phyloP scores from a whole-genome alignment of 768 basidiomycete species.

The Mycena leptocephala region DNA sequence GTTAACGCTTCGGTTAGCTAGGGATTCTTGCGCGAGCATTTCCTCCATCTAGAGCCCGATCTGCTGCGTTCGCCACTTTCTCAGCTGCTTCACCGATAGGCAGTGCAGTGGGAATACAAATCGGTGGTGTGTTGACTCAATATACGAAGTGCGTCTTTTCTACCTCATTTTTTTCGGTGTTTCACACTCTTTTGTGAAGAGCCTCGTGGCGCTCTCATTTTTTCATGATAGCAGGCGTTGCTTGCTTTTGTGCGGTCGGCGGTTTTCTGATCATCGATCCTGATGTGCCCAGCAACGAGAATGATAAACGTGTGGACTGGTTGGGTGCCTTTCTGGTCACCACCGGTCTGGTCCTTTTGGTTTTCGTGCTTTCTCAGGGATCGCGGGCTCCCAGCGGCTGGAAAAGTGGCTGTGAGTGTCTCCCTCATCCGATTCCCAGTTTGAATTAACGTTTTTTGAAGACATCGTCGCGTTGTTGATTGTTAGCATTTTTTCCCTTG shows the following conservation, averaged over 20 bases:
- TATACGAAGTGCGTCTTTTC: constrained; percentile 38
- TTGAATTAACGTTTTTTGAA: constrained; percentile 30
- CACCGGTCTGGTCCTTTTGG: constrained; percentile 74
- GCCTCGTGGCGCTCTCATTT: constrained; percentile 66
- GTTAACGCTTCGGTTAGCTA: constrained; percentile 50
- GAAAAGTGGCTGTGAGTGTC: constrained; percentile 57
- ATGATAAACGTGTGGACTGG: constrained; percentile 75
- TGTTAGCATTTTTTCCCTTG: constrained; percentile 69
- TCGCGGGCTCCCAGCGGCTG: constrained; percentile 71
- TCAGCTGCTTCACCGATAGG: constrained; percentile 84
- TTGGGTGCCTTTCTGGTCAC: constrained; percentile 78
- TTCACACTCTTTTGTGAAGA: constrained; percentile 22
- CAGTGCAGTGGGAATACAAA: constrained; percentile 66
- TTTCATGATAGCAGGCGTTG: constrained; percentile 66
- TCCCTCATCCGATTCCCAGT: neutral
- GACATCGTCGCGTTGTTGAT: constrained; percentile 81
- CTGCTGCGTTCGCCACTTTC: constrained; percentile 79
- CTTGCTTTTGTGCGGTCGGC: constrained; percentile 56
- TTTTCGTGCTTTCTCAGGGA: constrained; percentile 80
- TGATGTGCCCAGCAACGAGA: constrained; percentile 55
- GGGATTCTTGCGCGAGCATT: constrained; percentile 81
- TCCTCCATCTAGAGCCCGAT: constrained; percentile 65
- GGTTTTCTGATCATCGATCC: constrained; percentile 65
- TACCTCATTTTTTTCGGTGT: neutral
- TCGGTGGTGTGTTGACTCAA: constrained; percentile 75